These are phyloP conservation scores for Gracilaria vermiculophylla DNA, from an alignment of 23 red algal species.

Conservation along the genomic window DNA sequence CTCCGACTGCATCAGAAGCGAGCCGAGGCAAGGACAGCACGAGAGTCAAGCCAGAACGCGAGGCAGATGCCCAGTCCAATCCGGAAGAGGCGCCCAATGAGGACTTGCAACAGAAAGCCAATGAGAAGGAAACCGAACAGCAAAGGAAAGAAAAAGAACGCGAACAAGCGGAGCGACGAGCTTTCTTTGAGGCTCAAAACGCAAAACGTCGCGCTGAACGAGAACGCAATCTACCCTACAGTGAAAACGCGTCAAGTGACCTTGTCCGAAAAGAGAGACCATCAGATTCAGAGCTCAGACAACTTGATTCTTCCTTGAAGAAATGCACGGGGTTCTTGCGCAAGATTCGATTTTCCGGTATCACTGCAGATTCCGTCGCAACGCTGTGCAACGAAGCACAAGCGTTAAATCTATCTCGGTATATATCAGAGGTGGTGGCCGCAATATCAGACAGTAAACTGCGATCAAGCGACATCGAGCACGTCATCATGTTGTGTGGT, in stretches of 20 bases:
- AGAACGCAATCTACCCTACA: slow-evolving; percentile 21
- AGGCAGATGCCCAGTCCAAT: not conserved
- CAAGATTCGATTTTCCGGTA: slow-evolving; percentile 60
- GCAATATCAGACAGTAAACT: slow-evolving; percentile 74
- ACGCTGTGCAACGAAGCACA: slow-evolving; percentile 54
- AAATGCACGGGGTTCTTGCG: slow-evolving; percentile 91
- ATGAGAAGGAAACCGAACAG: not conserved
- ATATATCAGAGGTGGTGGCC: slow-evolving; percentile 81
- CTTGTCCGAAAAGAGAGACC: slow-evolving; percentile 30
- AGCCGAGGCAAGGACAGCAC: not conserved
- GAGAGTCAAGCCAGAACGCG: not conserved
- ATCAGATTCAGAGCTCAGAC: slow-evolving; percentile 50
- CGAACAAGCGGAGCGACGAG: slow-evolving; percentile 18
- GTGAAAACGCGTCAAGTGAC: not conserved
- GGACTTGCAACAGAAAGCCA: not conserved
- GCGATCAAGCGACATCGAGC: slow-evolving; percentile 60
- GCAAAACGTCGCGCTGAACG: slow-evolving; percentile 14
- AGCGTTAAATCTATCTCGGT: slow-evolving; percentile 75
- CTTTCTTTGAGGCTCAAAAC: not conserved
- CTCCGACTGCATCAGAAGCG: not conserved
- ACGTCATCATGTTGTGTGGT: slow-evolving; percentile 45
- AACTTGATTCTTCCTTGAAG: slow-evolving; percentile 84
- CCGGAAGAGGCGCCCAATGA: not conserved
- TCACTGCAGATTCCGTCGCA: slow-evolving; percentile 23
- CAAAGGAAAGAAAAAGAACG: not conserved